A percentile compares a stretch with the other conserved stretches of the same genome.
Evolutionary conservation across 1,139 yeast genomes (phyloP).

Genomic region (Wickerhamiella infanticola): DNA sequence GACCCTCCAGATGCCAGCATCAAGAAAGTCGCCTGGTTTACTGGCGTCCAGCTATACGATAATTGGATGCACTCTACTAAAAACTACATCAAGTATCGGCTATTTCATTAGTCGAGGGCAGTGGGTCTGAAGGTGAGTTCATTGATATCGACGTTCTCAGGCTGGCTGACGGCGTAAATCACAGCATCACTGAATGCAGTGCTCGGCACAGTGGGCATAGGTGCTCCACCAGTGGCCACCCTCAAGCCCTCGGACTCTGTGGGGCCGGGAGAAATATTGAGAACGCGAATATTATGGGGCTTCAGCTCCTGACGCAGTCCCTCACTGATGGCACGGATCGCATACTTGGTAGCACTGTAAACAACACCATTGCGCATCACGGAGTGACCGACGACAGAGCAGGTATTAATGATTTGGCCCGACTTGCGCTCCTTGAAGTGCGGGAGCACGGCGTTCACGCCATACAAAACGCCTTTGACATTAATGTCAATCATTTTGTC

Average conservation of each 20-base stretch:
- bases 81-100: no score
- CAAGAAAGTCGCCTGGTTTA: no score
- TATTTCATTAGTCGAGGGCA: background rate
- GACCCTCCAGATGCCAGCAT: no score
- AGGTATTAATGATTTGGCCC: constrained; percentile 16
- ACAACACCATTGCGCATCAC: constrained; percentile 16
- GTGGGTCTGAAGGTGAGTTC: background rate
- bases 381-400: constrained; percentile 16
- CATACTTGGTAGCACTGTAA: constrained; percentile 18
- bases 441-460: constrained; percentile 15
- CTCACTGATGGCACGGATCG: constrained; percentile 7
- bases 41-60: no score
- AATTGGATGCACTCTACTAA: no score
- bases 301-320: background rate
- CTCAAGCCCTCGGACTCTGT: background rate
- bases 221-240: no score
- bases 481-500: constrained; percentile 18
- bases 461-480: constrained; percentile 16
- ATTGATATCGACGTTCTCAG: background rate
- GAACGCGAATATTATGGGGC: background rate
- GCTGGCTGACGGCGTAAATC: background rate
- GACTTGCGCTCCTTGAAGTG: constrained; percentile 14
- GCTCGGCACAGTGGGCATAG: background rate
- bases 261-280: background rate
- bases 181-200: background rate